Percentiles rank a stretch among this genome's conserved stretches.
Conservation (phyloP, 73 alveolate species). For the Blepharisma stoltei region DNA sequence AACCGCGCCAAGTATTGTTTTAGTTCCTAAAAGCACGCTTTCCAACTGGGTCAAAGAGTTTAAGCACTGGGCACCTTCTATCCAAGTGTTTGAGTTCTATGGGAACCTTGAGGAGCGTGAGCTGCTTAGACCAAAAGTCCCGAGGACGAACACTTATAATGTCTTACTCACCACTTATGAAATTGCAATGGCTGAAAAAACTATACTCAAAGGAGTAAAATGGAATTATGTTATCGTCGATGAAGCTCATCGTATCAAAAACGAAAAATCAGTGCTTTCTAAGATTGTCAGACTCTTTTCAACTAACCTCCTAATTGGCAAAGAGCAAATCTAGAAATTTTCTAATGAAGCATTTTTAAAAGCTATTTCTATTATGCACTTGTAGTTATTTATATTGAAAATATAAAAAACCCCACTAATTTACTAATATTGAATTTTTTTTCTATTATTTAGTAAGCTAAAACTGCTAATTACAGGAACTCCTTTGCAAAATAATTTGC, state of each 20-base stretch:
- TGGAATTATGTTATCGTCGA: slow-evolving; percentile 91
- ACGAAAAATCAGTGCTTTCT: slow-evolving; percentile 86
- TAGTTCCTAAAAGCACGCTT: slow-evolving; percentile 93
- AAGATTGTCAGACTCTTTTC: slow-evolving; percentile 70
- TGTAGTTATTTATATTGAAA: no score
- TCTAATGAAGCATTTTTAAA: no score
- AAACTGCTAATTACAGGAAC: slow-evolving; percentile 94
- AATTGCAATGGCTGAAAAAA: slow-evolving; percentile 75
- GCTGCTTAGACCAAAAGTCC: slow-evolving; percentile 55
- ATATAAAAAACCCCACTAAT: no score
- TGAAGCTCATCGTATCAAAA: slow-evolving; percentile 96
- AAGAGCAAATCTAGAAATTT: no score
- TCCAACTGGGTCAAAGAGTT: slow-evolving; percentile 95
- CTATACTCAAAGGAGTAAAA: slow-evolving; percentile 60
- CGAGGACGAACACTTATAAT: slow-evolving; percentile 66
- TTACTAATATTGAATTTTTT: no score
- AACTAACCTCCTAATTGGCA: no score
- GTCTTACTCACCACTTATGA: slow-evolving; percentile 83
- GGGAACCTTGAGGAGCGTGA: slow-evolving; percentile 87
- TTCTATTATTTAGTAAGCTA: no score
- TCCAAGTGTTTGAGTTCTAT: slow-evolving; percentile 68
- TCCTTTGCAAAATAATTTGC: slow-evolving; percentile 93
- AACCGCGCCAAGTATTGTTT: slow-evolving; percentile 67
- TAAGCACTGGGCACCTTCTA: slow-evolving; percentile 82
- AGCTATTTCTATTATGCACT: no score